Conservation (phyloP, 1,139 yeast species). For the Yarrowia galli region DNA sequence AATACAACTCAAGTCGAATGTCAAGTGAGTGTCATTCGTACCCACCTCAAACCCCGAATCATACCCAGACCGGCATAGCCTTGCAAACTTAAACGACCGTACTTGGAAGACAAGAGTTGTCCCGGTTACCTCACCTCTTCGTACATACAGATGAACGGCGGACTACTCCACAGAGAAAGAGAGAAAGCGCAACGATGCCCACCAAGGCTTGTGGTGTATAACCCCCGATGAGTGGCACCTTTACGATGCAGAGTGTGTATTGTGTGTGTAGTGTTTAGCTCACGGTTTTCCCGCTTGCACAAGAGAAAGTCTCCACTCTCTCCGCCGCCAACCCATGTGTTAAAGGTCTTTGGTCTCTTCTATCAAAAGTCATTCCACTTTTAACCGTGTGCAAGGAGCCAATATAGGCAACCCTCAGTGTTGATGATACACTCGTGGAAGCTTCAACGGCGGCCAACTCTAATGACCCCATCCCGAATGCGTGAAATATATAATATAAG, state of each 20-base stretch:
- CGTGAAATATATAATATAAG: constrained; percentile 17
- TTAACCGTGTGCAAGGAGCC: not conserved
- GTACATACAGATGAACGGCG: not conserved
- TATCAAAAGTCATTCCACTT: constrained; percentile 22
- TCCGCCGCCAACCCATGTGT: constrained; percentile 4
- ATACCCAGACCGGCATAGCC: not conserved
- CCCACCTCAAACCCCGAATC: not conserved
- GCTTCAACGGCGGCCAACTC: constrained; percentile 23
- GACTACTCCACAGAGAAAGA: not conserved
- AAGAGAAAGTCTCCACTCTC: constrained; percentile 12
- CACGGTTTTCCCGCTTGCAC: constrained; percentile 8
- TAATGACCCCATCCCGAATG: constrained; percentile 2
- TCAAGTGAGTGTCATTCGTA: not conserved
- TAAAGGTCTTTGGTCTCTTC: not conserved
- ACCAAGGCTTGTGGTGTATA: constrained; percentile 8
- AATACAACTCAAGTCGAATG: not conserved
- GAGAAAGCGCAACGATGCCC: not conserved
- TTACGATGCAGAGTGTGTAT: not conserved
- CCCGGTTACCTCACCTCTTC: constrained; percentile 12
- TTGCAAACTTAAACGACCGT: not conserved
- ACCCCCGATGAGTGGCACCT: constrained; percentile 10
- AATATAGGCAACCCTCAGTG: constrained; percentile 4
- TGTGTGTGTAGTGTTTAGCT: constrained; percentile 5
- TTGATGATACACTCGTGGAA: not conserved
- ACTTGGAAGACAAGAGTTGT: not conserved